phyloP scores from a whole-genome alignment of 208 protist genomes.

The Wallacemonas sp. region DNA sequence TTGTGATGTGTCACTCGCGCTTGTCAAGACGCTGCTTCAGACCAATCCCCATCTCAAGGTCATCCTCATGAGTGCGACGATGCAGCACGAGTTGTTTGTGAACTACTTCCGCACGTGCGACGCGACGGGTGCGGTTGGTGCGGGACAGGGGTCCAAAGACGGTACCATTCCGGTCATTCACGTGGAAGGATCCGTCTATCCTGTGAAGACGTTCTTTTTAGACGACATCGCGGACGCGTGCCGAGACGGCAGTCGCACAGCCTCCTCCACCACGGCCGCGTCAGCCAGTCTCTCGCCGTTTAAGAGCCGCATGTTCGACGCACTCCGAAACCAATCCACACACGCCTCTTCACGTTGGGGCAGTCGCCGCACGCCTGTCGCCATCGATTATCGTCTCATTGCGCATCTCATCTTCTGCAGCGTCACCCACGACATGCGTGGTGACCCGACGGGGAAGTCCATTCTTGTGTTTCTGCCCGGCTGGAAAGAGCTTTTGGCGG shows the following conservation, averaged over 20 bases:
- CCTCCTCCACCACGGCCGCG: neutral
- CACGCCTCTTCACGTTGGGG: neutral
- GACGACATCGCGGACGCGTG: conserved; percentile 54
- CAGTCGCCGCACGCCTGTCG: conserved; percentile 22
- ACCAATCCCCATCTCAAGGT: conserved; percentile 91
- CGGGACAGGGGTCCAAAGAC: too few relatives aligned
- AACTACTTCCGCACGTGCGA: conserved; percentile 90
- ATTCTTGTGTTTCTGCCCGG: conserved; percentile 99
- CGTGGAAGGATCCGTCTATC: conserved; percentile 75
- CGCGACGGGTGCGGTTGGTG: too few relatives aligned
- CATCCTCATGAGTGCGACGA: conserved; percentile 98
- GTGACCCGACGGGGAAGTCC: conserved; percentile 73
- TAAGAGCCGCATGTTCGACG: conserved; percentile 58
- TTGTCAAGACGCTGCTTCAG: conserved; percentile 90
- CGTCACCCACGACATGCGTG: conserved; percentile 43
- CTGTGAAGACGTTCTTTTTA: conserved; percentile 68
- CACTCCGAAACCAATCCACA: too few relatives aligned
- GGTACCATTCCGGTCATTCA: conserved; percentile 63
- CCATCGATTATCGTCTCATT: conserved; percentile 82
- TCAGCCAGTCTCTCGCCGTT: conserved; percentile 18
- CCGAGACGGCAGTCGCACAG: neutral
- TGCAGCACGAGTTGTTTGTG: conserved; percentile 97
- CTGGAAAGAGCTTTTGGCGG: conserved; percentile 95
- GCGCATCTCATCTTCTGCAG: conserved; percentile 65
- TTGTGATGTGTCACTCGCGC: conserved; percentile 97